A percentile compares a stretch with the other conserved stretches of the same genome.
phyloP scores from a whole-genome alignment of 768 basidiomycete species.

The Amylocystis lapponica region DNA sequence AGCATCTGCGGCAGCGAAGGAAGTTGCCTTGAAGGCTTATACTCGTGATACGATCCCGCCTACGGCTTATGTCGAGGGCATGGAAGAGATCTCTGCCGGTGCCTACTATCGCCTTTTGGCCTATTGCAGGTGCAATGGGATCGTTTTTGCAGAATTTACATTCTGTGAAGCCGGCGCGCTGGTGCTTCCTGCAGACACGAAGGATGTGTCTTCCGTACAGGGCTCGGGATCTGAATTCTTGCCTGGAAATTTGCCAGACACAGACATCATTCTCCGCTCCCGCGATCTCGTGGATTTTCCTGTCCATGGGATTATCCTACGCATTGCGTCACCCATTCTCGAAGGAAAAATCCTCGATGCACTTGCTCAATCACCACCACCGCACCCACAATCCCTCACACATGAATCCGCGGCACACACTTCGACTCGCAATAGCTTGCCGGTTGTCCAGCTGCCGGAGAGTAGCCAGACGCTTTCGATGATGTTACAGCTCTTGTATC shows the following conservation, averaged over 20 bases:
- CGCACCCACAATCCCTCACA: too few relatives aligned
- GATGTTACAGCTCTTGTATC: constrained; percentile 3
- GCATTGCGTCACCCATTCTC: constrained; percentile 10
- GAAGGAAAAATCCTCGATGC: constrained; percentile 1
- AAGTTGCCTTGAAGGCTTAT: background rate
- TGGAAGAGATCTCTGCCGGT: constrained; percentile 10
- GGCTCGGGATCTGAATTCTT: too few relatives aligned
- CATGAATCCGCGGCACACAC: background rate
- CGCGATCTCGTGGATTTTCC: constrained; percentile 9
- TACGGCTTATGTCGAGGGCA: constrained; percentile 4
- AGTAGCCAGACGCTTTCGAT: background rate
- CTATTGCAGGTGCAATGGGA: too few relatives aligned
- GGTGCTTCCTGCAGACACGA: too few relatives aligned
- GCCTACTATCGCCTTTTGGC: constrained; percentile 12
- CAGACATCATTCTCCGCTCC: constrained; percentile 7
- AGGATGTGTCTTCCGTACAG: too few relatives aligned
- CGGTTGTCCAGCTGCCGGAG: constrained; percentile 1
- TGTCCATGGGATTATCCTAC: constrained; percentile 6
- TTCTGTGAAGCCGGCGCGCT: too few relatives aligned
- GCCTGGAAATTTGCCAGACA: too few relatives aligned
- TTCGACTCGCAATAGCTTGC: background rate
- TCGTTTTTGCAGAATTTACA: too few relatives aligned
- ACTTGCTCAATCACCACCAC: too few relatives aligned
- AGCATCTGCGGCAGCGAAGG: constrained; percentile 8
- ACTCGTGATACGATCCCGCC: background rate